Base-by-base conservation (phyloP, 73 alveolate species). In the Effrenium voratum region DNA sequence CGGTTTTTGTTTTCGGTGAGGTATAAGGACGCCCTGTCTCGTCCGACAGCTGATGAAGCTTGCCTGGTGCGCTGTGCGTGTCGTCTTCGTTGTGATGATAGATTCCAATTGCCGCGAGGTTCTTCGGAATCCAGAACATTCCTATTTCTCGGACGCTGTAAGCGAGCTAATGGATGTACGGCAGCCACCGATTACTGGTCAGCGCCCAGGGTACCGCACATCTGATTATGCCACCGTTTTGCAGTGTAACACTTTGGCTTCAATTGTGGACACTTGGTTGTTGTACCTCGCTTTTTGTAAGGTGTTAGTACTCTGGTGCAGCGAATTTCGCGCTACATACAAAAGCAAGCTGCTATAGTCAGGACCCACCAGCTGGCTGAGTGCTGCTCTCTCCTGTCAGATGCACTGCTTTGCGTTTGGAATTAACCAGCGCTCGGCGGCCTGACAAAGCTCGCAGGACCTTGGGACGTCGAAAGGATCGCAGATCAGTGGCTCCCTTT, bases 131-230 rank as follows among this genome's bases (percentile, higher is more conserved):
- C 93, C 93, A 5, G 93, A 85, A 60, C 79, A 85, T 40, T 34
- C 80, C 45, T 85, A 38, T 72, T 85, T 85, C 81, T 85, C 93
- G 30, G 93, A 85, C 41, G 93, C 93, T 34, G 93, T 85, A 45
- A 85, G 93, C 52, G 93, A 85, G 93, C 81, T 85, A 30, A 85
- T 85, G 93, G 93, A 85, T 57, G 80, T 85, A 45, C 93, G 80
- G 41, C 81, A 57, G 47, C 93, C 93, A 40, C 93, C 93, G n/a
- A 85, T 85, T 34, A 85, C 93, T 36, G 93, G 93, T 59, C 47
- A 36, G 55, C 4, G 52, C 40, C 30, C 41, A 24, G 38, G 34
- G 6, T 10, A 10, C 52, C 26, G 3, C 49, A 72, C 6, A 13
- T 13, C 50, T 38, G 45, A 66, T 26, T 66, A 30, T 30, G 12